Conservation (phyloP, 1,284 basidiomycete genomes). For the Heterobasidion annosum region DNA sequence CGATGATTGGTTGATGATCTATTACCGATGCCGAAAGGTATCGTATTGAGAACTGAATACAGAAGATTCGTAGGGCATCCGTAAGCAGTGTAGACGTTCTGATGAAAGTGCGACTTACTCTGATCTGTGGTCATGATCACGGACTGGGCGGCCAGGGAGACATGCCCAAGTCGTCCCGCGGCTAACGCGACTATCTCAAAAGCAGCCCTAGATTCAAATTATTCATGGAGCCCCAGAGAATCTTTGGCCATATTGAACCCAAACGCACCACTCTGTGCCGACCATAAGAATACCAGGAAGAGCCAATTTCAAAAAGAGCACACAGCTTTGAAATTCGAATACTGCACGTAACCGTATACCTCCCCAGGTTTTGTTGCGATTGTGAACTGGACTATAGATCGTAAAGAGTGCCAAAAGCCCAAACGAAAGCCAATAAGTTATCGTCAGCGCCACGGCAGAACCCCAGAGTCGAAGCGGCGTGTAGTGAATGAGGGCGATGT, state of each 20-base stretch:
- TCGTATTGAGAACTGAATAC: conserved; percentile 47
- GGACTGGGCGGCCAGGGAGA: conserved; percentile 65
- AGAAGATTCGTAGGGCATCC: not conserved
- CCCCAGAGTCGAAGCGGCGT: conserved; percentile 55
- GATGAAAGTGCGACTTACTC: conserved; percentile 29
- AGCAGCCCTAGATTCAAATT: conserved; percentile 43
- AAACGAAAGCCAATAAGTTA: conserved; percentile 66
- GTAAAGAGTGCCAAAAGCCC: conserved; percentile 40
- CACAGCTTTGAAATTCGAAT: conserved; percentile 40
- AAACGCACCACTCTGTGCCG: conserved; percentile 63
- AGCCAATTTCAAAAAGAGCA: conserved; percentile 52
- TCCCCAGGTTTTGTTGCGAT: conserved; percentile 53
- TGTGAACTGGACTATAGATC: conserved; percentile 40
- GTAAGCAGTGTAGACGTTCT: not conserved
- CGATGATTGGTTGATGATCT: not conserved
- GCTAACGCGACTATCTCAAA: conserved; percentile 75
- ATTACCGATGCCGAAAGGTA: conserved; percentile 57
- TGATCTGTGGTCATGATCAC: conserved; percentile 82
- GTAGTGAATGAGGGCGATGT: conserved; percentile 49
- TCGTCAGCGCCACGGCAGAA: conserved; percentile 54
- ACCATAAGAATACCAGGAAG: conserved; percentile 72
- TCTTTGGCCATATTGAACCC: not conserved
- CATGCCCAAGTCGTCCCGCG: conserved; percentile 59
- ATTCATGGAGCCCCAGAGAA: not conserved
- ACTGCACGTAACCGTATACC: conserved; percentile 39